phyloP scores from a whole-genome alignment of 352 stramenopile genomes.

The Globisporangium spinosum region DNA sequence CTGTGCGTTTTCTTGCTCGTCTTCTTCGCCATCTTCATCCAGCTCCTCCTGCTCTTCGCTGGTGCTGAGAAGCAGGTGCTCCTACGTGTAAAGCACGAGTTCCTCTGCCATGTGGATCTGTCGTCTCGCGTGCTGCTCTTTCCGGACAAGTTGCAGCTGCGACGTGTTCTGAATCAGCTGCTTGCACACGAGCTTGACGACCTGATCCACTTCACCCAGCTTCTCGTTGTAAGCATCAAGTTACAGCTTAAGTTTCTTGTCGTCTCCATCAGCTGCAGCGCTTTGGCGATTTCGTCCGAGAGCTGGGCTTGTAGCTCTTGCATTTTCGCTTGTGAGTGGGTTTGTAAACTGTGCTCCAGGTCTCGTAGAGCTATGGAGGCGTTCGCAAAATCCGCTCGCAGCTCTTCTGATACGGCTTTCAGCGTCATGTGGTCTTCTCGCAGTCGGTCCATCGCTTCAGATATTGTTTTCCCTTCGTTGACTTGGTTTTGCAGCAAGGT shows the following conservation, averaged over 20 bases:
- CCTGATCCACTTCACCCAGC: conserved; percentile 53
- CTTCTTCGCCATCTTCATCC: neutral
- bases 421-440: neutral
- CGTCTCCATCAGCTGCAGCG: neutral
- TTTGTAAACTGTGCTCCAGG: conserved; percentile 21
- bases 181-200: conserved; percentile 57
- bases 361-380: neutral
- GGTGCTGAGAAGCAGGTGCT: conserved; percentile 1
- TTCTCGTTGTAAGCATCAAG: conserved; percentile 32
- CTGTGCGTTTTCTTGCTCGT: neutral
- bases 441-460: conserved; percentile 1
- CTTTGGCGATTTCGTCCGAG: neutral
- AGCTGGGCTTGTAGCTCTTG: conserved; percentile 8
- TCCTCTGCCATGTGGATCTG: conserved; percentile 19
- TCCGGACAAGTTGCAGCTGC: conserved; percentile 50
- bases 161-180: conserved; percentile 68
- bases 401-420: neutral
- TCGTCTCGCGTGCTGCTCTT: conserved; percentile 28
- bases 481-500: conserved; percentile 3
- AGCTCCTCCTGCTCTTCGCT: neutral
- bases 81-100: neutral
- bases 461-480: neutral
- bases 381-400: conserved; percentile 18
- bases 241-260: conserved; percentile 22
- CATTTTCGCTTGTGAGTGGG: neutral